Base-by-base conservation (phyloP, 495 filamentous ascomycete genomes). In the Glonium stellatum region DNA sequence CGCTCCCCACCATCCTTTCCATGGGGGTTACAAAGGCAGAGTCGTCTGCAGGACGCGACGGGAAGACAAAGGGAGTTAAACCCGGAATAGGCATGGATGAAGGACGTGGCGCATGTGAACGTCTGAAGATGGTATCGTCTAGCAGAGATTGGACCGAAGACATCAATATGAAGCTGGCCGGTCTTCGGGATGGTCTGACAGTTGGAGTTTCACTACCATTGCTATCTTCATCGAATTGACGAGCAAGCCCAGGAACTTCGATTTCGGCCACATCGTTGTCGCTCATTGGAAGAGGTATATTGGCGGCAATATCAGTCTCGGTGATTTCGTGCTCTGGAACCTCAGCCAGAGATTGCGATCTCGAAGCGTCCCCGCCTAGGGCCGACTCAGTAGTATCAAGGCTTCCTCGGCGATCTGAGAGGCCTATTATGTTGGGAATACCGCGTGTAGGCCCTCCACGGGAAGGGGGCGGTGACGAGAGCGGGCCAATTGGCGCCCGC, bases 261-360 rank as follows among this genome's bases (percentile, higher is more conserved):
- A 91, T 90, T 67, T 92, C 87, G 47, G 82, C 78, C 0, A 90
- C 71, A 70, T 92, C 89, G 49, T 87, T 79, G 15, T 82, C 78
- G n/a, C 72, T 74, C 48, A 87, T 73, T 5, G 89, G 88, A 23
- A 93, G 69, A 11, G 83, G 85, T 57, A 87, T 81, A 11, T 70
- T 72, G 1, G 77, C 74, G 6, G 82, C 77, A 25, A 70, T 70
- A 15, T 70, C 67, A 0, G 63, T 66, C 57, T 70, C 67, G 6
- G 65, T 66, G 12, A 77, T 61, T 50, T 81, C 53, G 10, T 74
- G 59, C 62, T 70, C 67, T 13, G 55, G 67, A 5, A 59, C 51
- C 1, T 60, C 63, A 64, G 72, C 49, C 53, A 59, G 44, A 64
- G 69, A 56, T 9, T 31, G 64, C 9, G 63, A 39, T 15, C 9